Evolutionary conservation across 2,329 filamentous ascomycete species (phyloP).

Genomic region (Diaporthe batatas): DNA sequence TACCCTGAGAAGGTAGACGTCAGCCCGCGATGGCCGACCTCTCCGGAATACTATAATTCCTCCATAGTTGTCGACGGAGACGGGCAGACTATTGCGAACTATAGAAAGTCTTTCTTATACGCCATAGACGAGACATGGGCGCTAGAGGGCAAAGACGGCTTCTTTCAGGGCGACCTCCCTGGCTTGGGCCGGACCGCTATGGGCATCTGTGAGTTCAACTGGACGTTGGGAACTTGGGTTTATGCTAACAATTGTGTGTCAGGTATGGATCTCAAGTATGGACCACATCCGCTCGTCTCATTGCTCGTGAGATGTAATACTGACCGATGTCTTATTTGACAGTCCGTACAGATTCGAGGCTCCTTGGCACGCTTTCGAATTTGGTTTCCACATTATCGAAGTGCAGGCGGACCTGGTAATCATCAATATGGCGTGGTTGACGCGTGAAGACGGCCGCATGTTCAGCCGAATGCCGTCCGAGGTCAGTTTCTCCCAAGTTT

Average conservation of each 20-base stretch:
- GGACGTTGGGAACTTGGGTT: neutral
- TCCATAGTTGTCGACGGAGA: conserved; percentile 67
- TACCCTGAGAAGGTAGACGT: conserved; percentile 79
- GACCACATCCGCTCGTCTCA: no score
- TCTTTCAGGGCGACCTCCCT: conserved; percentile 49
- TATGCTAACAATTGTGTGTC: conserved; percentile 13
- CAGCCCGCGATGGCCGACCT: conserved; percentile 60
- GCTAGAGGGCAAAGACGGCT: conserved; percentile 56
- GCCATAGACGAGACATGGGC: conserved; percentile 74
- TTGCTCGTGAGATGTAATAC: neutral
- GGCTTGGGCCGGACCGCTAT: conserved; percentile 66
- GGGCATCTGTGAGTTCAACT: conserved; percentile 66
- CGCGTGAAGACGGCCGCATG: conserved; percentile 59
- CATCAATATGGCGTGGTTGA: conserved; percentile 82
- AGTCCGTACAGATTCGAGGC: conserved; percentile 66
- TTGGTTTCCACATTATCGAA: conserved; percentile 69
- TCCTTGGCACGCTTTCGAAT: conserved; percentile 63
- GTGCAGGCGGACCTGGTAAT: conserved; percentile 73
- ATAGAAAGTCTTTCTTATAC: conserved; percentile 71
- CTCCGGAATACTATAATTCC: conserved; percentile 68
- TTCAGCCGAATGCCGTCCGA: conserved; percentile 57
- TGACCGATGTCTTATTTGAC: conserved; percentile 57
- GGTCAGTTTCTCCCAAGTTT: neutral
- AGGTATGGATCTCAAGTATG: conserved; percentile 70
- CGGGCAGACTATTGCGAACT: conserved; percentile 71